These are phyloP conservation scores for Beauveria varroae DNA, from an alignment of 2,329 filamentous ascomycete species.

Conservation along the genomic window DNA sequence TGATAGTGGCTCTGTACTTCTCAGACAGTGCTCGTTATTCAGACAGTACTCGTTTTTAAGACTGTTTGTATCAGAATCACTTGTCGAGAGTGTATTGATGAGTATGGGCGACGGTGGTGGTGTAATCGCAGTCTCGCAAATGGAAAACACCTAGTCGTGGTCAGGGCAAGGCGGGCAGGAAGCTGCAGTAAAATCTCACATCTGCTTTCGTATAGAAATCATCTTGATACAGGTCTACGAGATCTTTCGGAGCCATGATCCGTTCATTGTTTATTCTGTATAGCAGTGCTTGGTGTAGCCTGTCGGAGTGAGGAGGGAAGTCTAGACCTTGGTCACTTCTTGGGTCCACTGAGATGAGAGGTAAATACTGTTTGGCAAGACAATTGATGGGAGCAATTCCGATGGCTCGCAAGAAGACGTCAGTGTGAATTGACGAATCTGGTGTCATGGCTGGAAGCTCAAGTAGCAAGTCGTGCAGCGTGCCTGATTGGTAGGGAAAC, in stretches of 20 bases:
- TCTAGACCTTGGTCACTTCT: conserved; percentile 22
- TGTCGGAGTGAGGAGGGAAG: conserved; percentile 17
- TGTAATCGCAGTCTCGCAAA: background rate
- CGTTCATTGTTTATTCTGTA: conserved; percentile 21
- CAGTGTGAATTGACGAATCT: background rate
- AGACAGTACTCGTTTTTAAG: background rate
- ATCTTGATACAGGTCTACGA: accelerated
- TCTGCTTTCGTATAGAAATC: background rate
- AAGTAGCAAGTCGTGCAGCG: background rate
- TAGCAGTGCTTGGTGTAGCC: conserved; percentile 18
- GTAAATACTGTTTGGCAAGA: conserved; percentile 23
- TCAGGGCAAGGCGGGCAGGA: background rate
- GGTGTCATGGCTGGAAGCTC: conserved; percentile 1
- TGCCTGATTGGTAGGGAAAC: background rate
- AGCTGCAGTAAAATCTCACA: background rate
- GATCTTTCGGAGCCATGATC: background rate
- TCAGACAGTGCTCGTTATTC: background rate
- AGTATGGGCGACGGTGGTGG: background rate
- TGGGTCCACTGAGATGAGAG: conserved; percentile 17
- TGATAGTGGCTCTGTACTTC: background rate
- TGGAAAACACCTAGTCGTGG: background rate
- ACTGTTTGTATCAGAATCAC: background rate
- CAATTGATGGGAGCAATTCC: background rate
- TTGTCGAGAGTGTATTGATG: too few species aligned
- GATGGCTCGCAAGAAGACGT: background rate